Evolutionary conservation across 75 land plant genomes (phyloP).

Genomic region (Selaginella moellendorffii): DNA sequence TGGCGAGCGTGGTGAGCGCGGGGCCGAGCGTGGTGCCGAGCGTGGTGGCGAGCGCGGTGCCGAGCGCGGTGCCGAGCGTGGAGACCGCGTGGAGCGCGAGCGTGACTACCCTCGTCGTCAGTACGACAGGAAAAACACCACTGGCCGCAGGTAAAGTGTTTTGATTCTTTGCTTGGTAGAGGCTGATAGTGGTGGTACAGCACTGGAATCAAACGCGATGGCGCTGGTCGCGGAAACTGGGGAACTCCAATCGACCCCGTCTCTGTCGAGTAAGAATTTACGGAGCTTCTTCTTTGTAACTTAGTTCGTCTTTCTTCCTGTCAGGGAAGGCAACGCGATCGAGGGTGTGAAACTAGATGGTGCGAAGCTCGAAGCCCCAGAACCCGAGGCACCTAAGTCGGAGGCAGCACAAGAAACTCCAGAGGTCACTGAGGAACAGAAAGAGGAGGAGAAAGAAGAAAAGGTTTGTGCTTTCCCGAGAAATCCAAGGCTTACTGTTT

Average conservation of each 20-base stretch:
- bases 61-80: background rate
- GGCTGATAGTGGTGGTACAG: background rate
- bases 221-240: conserved; percentile 92
- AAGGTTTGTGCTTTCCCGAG: conserved; percentile 30
- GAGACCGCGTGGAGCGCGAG: conserved; percentile 10
- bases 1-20: background rate
- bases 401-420: conserved; percentile 10
- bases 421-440: conserved; percentile 20
- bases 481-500: background rate
- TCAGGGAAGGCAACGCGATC: conserved; percentile 29
- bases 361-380: background rate
- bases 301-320: background rate
- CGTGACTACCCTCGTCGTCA: conserved; percentile 1
- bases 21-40: background rate
- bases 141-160: conserved; percentile 55
- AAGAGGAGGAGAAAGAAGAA: conserved; percentile 58
- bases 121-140: conserved; percentile 86
- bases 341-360: conserved; percentile 14
- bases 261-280: conserved; percentile 4
- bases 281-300: background rate
- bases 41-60: background rate
- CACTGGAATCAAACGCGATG: conserved; percentile 53
- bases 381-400: conserved; percentile 15
- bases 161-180: background rate
- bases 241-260: conserved; percentile 53